These are phyloP conservation scores for Aspergillus fijiensis DNA, from an alignment of 2,329 filamentous ascomycete species.

Conservation along the genomic window DNA sequence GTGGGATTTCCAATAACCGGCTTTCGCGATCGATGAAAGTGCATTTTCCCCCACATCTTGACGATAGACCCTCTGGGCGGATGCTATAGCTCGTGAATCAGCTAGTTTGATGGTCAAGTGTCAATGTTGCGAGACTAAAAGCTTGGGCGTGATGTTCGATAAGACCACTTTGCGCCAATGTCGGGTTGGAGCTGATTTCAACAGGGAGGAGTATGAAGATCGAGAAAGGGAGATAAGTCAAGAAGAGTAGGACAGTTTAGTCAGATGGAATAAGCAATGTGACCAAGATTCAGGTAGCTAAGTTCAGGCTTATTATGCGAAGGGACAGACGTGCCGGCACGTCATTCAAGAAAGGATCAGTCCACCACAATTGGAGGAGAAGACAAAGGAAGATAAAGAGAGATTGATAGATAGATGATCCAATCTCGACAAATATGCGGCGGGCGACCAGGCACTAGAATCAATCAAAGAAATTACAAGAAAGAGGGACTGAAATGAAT, in stretches of 20 bases:
- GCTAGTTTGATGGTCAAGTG: not conserved
- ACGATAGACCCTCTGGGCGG: not conserved
- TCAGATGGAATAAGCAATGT: conserved; percentile 1
- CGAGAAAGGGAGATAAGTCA: not conserved
- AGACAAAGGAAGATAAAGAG: not conserved
- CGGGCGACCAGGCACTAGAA: not conserved
- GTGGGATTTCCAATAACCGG: conserved; percentile 48
- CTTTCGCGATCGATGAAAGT: conserved; percentile 48
- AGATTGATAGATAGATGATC: not conserved
- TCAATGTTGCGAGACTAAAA: not conserved
- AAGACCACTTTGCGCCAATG: not conserved
- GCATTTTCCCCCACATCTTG: conserved; percentile 56
- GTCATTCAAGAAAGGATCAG: conserved; percentile 12
- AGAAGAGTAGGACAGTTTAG: not conserved
- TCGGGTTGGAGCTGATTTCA: not conserved
- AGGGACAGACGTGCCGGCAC: conserved; percentile 24
- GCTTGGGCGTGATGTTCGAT: not conserved
- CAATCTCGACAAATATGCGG: conserved; percentile 5
- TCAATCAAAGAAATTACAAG: conserved; percentile 2
- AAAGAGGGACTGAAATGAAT: conserved; percentile 4
- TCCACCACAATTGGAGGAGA: conserved; percentile 4
- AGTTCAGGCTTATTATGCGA: conserved; percentile 5
- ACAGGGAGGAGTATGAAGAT: not conserved
- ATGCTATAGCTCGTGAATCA: not conserved
- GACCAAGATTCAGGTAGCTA: not conserved